Evolutionary conservation across 208 protist species (phyloP), one percentile per base, ranked within the genome.

Genomic region (Acanthamoeba lenticulata): DNA sequence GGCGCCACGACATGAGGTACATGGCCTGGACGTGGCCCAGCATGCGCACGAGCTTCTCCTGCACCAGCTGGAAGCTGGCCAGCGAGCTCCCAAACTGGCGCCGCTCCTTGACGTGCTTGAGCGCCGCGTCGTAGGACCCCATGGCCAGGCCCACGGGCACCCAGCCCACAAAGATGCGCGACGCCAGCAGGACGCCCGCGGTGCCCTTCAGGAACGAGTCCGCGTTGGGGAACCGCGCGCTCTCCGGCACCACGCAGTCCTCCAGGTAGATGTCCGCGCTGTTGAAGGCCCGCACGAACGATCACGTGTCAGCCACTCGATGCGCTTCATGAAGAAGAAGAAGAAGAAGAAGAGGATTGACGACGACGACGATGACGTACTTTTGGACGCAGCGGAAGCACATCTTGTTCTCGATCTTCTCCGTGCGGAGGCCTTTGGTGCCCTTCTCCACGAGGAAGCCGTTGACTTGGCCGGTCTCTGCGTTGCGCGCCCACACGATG

Each of bases 361-460:
- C n/a, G 44, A n/a, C n/a, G n/a, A n/a, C n/a, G n/a, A n/a, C n/a
- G n/a, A n/a, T n/a, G n/a, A n/a, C 7, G 32, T 91, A 91, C 81
- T 95, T 95, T 90, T 95, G 94, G 15, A 95, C 94, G 3, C n/a
- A 60, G 88, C 94, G 86, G 29, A 95, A 49, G 29, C 83, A 65
- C 44, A 95, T 94, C 44, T 95, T 95, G 36, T 95, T 95, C 7
- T 94, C n/a, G 19, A 95, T 90, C 3, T 65, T 95, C 65, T 93
- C 79, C 19, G 94, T 55, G 27, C 36, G 52, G 6, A 94, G 44
- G 7, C 49, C 85, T 32, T 49, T 44, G 42, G 69, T 90, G 49
- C n/a, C 38, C 79, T 94, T 90, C 38, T 95, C 94, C 21, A 95
- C 34, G 44, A 95, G 47, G 57, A 95, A 95, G 40, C 94, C 94